Conservation (phyloP, 768 basidiomycete genomes). For the Hericium coralloides region DNA sequence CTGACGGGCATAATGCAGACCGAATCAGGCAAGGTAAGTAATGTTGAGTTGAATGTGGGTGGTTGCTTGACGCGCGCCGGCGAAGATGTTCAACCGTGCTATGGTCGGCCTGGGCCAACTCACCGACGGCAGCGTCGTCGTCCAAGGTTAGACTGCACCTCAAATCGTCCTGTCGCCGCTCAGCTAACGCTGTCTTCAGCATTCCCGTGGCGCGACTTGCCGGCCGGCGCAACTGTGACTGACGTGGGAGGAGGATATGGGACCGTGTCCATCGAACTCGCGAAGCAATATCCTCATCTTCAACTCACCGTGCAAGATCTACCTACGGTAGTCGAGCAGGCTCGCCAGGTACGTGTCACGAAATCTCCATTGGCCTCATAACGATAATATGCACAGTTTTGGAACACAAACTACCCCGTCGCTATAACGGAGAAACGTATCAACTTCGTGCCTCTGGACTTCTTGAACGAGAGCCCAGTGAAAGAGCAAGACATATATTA, state of each 20-base stretch:
- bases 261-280: conserved; percentile 19
- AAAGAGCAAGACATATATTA: conserved; percentile 5
- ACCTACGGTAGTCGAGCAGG: conserved; percentile 18
- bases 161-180: not conserved
- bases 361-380: too few species aligned
- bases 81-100: not conserved
- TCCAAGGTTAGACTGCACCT: not conserved
- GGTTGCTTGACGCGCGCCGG: too few species aligned
- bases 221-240: conserved; percentile 15
- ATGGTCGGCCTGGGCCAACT: not conserved
- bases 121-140: not conserved
- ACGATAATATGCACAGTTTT: not conserved
- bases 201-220: conserved; percentile 17
- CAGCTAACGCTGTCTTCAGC: conserved; percentile 8
- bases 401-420: not conserved
- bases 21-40: not conserved
- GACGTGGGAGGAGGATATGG: conserved; percentile 24
- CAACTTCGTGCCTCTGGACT: conserved; percentile 4
- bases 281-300: conserved; percentile 19
- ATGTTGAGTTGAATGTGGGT: not conserved
- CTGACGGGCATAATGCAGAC: not conserved
- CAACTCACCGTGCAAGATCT: conserved; percentile 22
- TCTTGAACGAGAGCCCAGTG: conserved; percentile 13
- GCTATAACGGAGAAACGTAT: not conserved
- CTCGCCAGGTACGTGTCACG: conserved; percentile 13